phyloP scores from a whole-genome alignment of 768 basidiomycete species.

The Suillus weaverae region DNA sequence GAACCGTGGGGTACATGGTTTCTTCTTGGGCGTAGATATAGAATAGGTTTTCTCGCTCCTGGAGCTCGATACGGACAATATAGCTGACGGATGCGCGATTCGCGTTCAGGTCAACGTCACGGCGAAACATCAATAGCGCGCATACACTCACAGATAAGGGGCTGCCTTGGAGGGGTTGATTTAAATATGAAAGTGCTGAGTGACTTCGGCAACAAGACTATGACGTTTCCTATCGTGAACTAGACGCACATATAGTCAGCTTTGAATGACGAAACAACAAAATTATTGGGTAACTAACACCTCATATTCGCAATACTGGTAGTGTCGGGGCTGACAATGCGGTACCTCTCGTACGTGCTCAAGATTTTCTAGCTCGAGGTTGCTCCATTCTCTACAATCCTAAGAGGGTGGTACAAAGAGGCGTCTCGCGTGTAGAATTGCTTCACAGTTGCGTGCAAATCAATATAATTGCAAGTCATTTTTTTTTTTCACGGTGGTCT shows the following conservation, averaged over 20 bases:
- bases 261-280: neutral
- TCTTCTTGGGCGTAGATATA: constrained; percentile 59
- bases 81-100: constrained; percentile 30
- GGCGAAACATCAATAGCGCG: neutral
- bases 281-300: neutral
- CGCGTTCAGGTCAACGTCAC: neutral
- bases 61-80: constrained; percentile 47
- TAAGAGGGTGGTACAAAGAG: constrained; percentile 57
- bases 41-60: constrained; percentile 39
- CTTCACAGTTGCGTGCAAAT: constrained; percentile 45
- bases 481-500: too few relatives aligned
- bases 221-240: constrained; percentile 45
- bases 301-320: constrained; percentile 42
- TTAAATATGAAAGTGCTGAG: constrained; percentile 52
- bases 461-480: too few relatives aligned
- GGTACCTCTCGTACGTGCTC: constrained; percentile 65
- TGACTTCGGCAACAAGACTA: constrained; percentile 45
- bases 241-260: constrained; percentile 18
- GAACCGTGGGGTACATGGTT: constrained; percentile 53
- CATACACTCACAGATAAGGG: constrained; percentile 41
- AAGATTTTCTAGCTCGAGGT: constrained; percentile 52
- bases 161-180: constrained; percentile 45
- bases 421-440: constrained; percentile 54
- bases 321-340: constrained; percentile 53
- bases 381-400: constrained; percentile 42